Base-by-base conservation (phyloP, 108 stramenopile species). In the Seminavis robusta region DNA sequence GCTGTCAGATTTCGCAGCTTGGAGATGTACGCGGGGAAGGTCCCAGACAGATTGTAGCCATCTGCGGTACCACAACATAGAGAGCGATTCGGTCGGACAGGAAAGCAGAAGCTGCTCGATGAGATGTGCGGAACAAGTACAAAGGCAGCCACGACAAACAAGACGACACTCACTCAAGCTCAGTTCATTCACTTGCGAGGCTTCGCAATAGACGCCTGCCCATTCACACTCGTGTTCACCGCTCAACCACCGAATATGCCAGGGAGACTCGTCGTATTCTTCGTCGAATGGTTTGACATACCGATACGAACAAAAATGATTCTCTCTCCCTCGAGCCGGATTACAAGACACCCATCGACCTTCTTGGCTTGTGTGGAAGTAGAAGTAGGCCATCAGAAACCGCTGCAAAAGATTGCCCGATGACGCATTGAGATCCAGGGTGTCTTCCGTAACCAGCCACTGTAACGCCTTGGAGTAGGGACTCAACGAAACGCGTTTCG, bases 371-470 rank as follows among this genome's bases (percentile, higher is more conserved):
- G 76, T 58, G 23, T 70, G 37, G 46, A 68, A 75, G 41, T 66
- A 82, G 24, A 86, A 48, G 45, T 74, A 55, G 9, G 85, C 84
- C 47, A 81, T 26, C 10, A 82, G 42, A 45, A 78, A 90, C 4
- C 89, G 67, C 57, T 90, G 84, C 45, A 73, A 48, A 23, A 90
- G 49, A 29, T 76, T 75, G 4, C 36, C 45, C 32, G 61, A 56
- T 32, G 54, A 63, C 0, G 56, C 46, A 4, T 36, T 30, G 24
- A 84, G 33, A 46, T 77, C 53, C 65, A 71, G 43, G 0, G 62
- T 63, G 68, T 90, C 89, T 23, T 70, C 57, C 56, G 80, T 53
- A 21, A 81, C 23, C 17, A 86, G 72, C 89, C 89, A 90, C 8
- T 74, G 48, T 9, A 77, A 33, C 11, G 85, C 89, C 52, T 43